Evolutionary conservation across 352 stramenopile species (phyloP).

Genomic region (Pythium utonaiense): DNA sequence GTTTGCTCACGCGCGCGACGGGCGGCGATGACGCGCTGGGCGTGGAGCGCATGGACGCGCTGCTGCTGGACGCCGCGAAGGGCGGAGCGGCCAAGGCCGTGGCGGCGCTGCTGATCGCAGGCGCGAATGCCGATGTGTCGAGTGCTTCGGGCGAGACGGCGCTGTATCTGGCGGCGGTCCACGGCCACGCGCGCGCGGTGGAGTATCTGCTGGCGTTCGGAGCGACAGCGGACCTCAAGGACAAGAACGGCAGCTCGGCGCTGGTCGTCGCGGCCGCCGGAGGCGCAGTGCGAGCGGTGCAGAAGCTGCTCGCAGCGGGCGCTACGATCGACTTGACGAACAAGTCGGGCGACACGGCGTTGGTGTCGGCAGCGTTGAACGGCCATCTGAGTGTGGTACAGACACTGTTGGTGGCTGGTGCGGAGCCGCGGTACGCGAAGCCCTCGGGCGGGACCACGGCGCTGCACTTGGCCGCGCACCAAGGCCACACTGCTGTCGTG

Average conservation of each 20-base stretch:
- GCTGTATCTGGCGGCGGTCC: background rate
- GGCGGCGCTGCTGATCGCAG: no score
- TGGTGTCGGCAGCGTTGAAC: background rate
- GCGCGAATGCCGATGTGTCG: no score
- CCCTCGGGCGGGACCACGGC: no score
- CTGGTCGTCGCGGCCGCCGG: background rate
- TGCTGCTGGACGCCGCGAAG: no score
- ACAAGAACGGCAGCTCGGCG: background rate
- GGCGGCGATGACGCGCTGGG: no score
- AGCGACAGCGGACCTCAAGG: background rate
- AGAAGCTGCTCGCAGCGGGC: background rate
- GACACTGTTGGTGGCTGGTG: background rate
- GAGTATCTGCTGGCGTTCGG: background rate
- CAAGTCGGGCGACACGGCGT: background rate
- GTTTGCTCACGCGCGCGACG: no score
- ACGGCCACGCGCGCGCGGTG: background rate
- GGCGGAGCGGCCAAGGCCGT: no score
- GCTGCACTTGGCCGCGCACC: no score
- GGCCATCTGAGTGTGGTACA: background rate
- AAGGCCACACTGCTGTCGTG: no score
- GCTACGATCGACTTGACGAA: background rate
- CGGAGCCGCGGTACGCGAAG: no score
- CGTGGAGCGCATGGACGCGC: no score
- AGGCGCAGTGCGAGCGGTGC: background rate
- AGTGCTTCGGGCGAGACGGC: background rate